These are phyloP conservation scores for Botrytis hyacinthi DNA, from an alignment of 2,329 filamentous ascomycete species.

Conservation along the genomic window DNA sequence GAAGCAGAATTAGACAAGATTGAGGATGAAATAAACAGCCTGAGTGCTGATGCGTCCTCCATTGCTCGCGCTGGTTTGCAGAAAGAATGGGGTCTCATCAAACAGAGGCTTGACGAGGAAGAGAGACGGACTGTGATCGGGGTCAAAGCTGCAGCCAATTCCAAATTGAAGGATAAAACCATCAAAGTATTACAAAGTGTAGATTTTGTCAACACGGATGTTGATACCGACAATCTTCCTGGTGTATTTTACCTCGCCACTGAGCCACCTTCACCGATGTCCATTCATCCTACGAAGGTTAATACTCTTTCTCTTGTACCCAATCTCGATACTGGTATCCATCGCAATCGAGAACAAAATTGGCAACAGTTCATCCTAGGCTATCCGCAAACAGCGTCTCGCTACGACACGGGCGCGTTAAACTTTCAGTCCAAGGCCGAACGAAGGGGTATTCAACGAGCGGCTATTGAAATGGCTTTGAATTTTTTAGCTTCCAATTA, in stretches of 20 bases:
- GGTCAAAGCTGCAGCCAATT: background rate
- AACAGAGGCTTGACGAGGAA: background rate
- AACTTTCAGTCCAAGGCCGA: conserved; percentile 34
- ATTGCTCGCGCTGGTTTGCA: background rate
- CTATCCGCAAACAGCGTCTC: background rate
- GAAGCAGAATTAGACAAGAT: background rate
- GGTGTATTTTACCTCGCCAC: conserved; percentile 14
- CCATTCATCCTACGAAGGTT: background rate
- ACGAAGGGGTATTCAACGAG: conserved; percentile 33
- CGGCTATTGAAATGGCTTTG: conserved; percentile 33
- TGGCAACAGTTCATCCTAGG: conserved; percentile 13
- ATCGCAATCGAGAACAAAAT: background rate
- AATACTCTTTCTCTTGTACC: conserved; percentile 1
- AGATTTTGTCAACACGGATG: conserved; percentile 2
- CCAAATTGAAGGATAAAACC: background rate
- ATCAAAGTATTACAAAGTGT: conserved; percentile 6
- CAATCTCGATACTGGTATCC: background rate
- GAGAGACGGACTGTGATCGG: background rate
- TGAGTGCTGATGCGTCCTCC: background rate
- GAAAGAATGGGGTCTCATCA: background rate
- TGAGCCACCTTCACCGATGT: background rate
- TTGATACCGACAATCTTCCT: conserved; percentile 16
- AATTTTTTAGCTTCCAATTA: conserved; percentile 34
- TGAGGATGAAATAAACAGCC: background rate
- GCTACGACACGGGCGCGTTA: conserved; percentile 5